Conservation (phyloP, 2,329 filamentous ascomycete species). For the Botrytis cinerea region DNA sequence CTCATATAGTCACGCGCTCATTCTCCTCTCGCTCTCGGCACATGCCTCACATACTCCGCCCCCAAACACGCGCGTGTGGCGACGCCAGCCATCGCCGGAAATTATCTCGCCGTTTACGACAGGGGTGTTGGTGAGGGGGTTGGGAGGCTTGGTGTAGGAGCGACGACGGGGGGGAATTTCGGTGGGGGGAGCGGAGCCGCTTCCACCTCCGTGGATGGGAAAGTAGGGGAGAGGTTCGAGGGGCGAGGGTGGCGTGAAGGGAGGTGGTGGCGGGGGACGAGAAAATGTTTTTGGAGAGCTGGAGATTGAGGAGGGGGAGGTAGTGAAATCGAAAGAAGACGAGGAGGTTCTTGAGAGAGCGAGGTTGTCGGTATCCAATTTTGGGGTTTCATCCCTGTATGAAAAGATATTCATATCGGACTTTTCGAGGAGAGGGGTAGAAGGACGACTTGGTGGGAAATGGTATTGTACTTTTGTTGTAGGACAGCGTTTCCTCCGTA, state of each 20-base stretch:
- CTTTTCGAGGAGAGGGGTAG: conserved; percentile 15
- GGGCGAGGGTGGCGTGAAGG: background rate
- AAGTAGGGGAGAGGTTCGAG: background rate
- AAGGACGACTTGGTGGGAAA: conserved; percentile 20
- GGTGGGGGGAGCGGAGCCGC: background rate
- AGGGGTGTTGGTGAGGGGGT: conserved; percentile 18
- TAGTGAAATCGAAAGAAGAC: conserved; percentile 13
- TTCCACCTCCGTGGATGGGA: background rate
- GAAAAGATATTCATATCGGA: background rate
- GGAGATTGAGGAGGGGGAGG: conserved; percentile 4
- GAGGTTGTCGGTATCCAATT: background rate
- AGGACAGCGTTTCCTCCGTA: conserved; percentile 20
- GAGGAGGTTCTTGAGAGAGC: conserved; percentile 8
- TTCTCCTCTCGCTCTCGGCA: conserved; percentile 35
- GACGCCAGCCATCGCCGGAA: conserved; percentile 35
- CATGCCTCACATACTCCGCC: conserved; percentile 40
- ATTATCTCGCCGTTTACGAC: conserved; percentile 35
- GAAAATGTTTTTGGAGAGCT: background rate
- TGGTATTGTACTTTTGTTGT: conserved; percentile 5
- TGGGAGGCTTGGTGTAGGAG: conserved; percentile 29
- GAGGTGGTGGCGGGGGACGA: background rate
- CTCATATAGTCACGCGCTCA: conserved; percentile 30
- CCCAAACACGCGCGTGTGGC: conserved; percentile 40
- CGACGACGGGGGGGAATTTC: conserved; percentile 25
- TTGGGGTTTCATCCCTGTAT: background rate